A percentile compares a stretch with the other conserved stretches of the same genome.
These are phyloP conservation scores for Casaregolazyma suthepensis DNA, from an alignment of 1,139 yeast genomes.

Conservation along the genomic window DNA sequence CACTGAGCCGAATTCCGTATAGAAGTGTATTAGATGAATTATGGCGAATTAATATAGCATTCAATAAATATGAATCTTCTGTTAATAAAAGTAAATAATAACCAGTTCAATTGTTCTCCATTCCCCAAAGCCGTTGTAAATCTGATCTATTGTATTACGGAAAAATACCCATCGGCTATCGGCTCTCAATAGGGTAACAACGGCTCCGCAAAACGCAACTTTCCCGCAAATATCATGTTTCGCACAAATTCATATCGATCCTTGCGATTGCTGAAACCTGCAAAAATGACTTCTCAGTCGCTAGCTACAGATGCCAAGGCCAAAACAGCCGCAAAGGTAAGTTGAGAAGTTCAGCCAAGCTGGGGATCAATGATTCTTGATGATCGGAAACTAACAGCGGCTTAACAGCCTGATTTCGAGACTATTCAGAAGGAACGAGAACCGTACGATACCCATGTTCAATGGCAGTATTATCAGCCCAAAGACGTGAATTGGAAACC, in stretches of 20 bases:
- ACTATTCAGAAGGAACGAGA: not conserved
- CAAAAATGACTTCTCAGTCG: not conserved
- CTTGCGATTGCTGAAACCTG: not conserved
- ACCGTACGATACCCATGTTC: not conserved
- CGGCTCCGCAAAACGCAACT: not conserved
- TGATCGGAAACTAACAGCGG: not conserved
- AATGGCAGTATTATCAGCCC: not conserved
- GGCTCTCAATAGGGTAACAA: not conserved
- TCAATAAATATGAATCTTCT: too few species aligned
- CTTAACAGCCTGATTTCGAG: not conserved
- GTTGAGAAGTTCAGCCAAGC: not conserved
- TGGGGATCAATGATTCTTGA: not conserved
- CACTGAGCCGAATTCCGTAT: too few species aligned
- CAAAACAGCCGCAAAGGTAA: not conserved
- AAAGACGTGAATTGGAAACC: not conserved
- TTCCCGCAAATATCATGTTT: not conserved
- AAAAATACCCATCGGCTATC: not conserved
- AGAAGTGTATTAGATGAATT: too few species aligned
- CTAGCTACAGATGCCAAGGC: not conserved
- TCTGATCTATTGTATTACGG: too few species aligned
- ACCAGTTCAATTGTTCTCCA: too few species aligned
- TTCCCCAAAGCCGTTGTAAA: too few species aligned
- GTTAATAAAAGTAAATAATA: too few species aligned
- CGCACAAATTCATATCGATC: not conserved
- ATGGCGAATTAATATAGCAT: too few species aligned